Evolutionary conservation across 2,329 filamentous ascomycete genomes (phyloP).

Genomic region (Diplodia intermedia): DNA sequence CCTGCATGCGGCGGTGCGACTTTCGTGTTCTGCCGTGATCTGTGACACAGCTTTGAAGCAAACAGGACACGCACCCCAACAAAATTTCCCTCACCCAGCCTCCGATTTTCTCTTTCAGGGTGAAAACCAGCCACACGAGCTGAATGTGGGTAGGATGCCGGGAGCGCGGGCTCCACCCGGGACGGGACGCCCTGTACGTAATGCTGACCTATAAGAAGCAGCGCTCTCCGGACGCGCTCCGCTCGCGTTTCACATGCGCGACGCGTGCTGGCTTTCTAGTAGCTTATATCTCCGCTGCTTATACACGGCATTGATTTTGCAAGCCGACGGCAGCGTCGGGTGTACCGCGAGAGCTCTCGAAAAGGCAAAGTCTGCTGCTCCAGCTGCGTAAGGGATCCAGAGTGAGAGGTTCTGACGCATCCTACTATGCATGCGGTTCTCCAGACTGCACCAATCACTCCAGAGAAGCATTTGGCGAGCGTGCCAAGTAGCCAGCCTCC

Average conservation of each 20-base stretch:
- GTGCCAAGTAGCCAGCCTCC: no score
- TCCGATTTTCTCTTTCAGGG: neutral
- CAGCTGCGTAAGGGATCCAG: neutral
- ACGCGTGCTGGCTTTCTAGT: neutral
- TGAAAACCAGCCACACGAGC: slow-evolving; percentile 14
- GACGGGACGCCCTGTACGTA: slow-evolving; percentile 7
- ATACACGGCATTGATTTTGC: neutral
- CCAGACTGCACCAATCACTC: neutral
- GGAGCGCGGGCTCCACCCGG: slow-evolving; percentile 4
- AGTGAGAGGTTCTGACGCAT: neutral
- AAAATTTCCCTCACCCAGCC: slow-evolving; percentile 21
- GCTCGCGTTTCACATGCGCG: slow-evolving; percentile 2
- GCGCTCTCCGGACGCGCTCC: neutral
- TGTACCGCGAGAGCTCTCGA: neutral
- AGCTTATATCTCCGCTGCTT: neutral
- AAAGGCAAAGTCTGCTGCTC: neutral
- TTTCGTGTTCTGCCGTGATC: slow-evolving; percentile 20
- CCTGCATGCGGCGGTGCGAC: slow-evolving; percentile 26
- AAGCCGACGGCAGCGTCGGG: neutral
- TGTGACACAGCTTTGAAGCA: slow-evolving; percentile 22
- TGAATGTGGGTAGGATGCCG: neutral
- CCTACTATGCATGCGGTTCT: neutral
- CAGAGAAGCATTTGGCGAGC: neutral
- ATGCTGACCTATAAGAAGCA: neutral
- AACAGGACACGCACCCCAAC: slow-evolving; percentile 22